These are phyloP conservation scores for Xylaria sp. DNA, from an alignment of 2,329 filamentous ascomycete species.

Conservation along the genomic window DNA sequence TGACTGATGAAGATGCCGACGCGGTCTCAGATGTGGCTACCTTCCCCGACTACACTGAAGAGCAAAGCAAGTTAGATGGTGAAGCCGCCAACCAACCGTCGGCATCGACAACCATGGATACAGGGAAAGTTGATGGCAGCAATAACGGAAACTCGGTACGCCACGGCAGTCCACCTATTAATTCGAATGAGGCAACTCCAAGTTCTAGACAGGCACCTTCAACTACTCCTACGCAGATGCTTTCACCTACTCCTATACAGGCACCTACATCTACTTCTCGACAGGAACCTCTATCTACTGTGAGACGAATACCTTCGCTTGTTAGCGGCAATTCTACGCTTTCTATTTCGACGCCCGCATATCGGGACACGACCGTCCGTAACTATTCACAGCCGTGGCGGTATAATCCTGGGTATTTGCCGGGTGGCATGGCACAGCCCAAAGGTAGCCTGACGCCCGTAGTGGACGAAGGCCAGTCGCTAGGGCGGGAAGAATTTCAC, in stretches of 20 bases:
- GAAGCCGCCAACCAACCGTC: background rate
- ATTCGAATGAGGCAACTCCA: background rate
- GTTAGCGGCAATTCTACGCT: no score
- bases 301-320: no score
- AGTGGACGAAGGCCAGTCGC: conserved; percentile 41
- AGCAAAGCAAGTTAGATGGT: background rate
- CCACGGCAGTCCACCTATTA: background rate
- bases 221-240: background rate
- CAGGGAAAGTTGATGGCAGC: no score
- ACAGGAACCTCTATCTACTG: no score
- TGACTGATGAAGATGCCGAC: background rate
- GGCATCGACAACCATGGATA: background rate
- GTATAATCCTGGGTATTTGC: conserved; percentile 42
- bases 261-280: no score
- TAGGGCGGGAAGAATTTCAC: conserved; percentile 54
- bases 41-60: background rate
- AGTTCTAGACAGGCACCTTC: background rate
- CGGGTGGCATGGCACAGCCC: conserved; percentile 37
- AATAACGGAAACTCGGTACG: background rate
- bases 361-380: conserved; percentile 10
- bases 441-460: conserved; percentile 46
- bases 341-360: conserved; percentile 23
- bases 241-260: background rate
- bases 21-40: background rate
- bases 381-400: conserved; percentile 43